Percentiles rank a stretch among this genome's conserved stretches.
Conservation (phyloP, 106 monocot species). For the Ottelia alismoides region DNA sequence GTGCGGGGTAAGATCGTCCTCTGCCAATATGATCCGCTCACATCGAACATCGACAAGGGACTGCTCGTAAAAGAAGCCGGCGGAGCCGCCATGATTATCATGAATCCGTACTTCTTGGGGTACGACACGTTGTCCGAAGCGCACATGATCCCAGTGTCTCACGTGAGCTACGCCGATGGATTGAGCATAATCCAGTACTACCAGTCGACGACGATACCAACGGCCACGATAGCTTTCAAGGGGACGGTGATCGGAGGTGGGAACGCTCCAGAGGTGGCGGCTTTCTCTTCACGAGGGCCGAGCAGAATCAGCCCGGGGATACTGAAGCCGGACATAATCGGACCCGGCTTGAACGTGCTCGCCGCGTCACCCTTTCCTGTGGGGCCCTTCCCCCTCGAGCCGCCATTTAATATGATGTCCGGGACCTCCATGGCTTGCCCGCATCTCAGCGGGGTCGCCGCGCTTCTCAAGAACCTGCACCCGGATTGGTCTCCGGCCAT, state of each 20-base stretch:
- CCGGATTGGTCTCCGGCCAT: slow-evolving; percentile 49
- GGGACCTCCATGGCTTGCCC: slow-evolving; percentile 64
- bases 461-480: slow-evolving; percentile 27
- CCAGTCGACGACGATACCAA: not conserved
- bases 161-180: slow-evolving; percentile 7
- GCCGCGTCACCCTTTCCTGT: slow-evolving; percentile 25
- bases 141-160: slow-evolving; percentile 13
- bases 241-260: slow-evolving; percentile 1
- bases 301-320: slow-evolving; percentile 10
- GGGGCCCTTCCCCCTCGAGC: not conserved
- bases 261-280: slow-evolving; percentile 1
- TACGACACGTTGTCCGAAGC: slow-evolving; percentile 13
- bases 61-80: slow-evolving; percentile 6
- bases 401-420: slow-evolving; percentile 21
- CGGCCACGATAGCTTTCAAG: not conserved
- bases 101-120: slow-evolving; percentile 4
- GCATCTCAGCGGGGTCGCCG: slow-evolving; percentile 38
- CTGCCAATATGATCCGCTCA: not conserved
- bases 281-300: slow-evolving; percentile 14
- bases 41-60: slow-evolving; percentile 5
- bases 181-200: slow-evolving; percentile 5
- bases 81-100: slow-evolving; percentile 22
- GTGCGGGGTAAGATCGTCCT: slow-evolving; percentile 7
- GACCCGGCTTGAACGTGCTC: slow-evolving; percentile 33
- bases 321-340: slow-evolving; percentile 35